Conservation (phyloP, 2,329 filamentous ascomycete genomes). For the Phaeosphaeria sp. region DNA sequence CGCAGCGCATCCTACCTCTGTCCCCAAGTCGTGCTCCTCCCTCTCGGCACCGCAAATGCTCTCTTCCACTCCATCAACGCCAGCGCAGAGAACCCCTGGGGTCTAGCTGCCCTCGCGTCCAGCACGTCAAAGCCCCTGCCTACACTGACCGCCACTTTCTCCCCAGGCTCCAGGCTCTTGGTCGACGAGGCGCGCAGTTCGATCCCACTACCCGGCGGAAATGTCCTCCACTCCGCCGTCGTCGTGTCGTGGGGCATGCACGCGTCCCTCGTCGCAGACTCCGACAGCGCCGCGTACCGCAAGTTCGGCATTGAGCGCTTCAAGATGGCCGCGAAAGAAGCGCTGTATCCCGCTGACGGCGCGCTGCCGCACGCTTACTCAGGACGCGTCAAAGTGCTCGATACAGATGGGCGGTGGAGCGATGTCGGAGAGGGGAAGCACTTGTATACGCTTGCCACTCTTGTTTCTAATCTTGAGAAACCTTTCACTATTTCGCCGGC, state of each 20-base stretch:
- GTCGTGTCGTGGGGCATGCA: conserved; percentile 92
- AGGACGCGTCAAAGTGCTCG: conserved; percentile 58
- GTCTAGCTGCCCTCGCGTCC: conserved; percentile 48
- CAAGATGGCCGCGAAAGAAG: conserved; percentile 79
- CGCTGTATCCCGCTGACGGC: conserved; percentile 67
- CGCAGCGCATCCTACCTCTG: conserved; percentile 46
- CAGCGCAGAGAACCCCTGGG: conserved; percentile 47
- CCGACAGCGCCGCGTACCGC: conserved; percentile 82
- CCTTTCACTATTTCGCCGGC: conserved; percentile 81
- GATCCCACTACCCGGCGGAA: conserved; percentile 38
- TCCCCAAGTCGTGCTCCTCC: conserved; percentile 63
- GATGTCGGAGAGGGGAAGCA: conserved; percentile 59
- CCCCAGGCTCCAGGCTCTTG: conserved; percentile 51
- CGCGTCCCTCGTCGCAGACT: conserved; percentile 86
- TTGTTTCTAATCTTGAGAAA: conserved; percentile 82
- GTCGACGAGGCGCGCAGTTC: conserved; percentile 54
- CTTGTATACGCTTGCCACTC: conserved; percentile 76
- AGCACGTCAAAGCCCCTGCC: conserved; percentile 48
- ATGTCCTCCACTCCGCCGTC: conserved; percentile 71
- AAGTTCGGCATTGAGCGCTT: conserved; percentile 80
- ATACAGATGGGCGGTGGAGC: conserved; percentile 30
- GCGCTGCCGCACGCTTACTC: conserved; percentile 62
- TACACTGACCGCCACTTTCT: conserved; percentile 54
- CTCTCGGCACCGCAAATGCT: conserved; percentile 60
- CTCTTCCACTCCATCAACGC: conserved; percentile 54